These are phyloP conservation scores for Piedraia hortae DNA, from an alignment of 2,329 filamentous ascomycete genomes.

Conservation along the genomic window DNA sequence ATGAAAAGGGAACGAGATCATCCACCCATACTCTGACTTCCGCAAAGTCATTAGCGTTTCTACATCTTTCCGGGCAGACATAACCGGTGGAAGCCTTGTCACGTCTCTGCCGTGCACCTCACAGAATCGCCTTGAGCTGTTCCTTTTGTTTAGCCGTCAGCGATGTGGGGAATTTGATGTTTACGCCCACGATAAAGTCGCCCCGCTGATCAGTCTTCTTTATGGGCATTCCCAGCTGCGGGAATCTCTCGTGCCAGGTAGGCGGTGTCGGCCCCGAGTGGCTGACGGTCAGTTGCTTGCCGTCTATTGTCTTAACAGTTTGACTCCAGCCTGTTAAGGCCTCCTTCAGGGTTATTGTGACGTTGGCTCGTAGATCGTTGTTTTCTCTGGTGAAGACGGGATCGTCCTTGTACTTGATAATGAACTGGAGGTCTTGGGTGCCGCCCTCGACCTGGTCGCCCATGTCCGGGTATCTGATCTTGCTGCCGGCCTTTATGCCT, in stretches of 20 bases:
- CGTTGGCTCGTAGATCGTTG: constrained; percentile 53
- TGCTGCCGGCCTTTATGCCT: constrained; percentile 84
- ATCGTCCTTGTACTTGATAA: constrained; percentile 84
- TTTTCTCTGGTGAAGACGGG: constrained; percentile 62
- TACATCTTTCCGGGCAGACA: no score
- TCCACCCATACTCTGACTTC: no score
- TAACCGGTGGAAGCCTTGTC: no score
- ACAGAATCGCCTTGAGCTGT: constrained; percentile 52
- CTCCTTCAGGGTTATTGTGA: constrained; percentile 75
- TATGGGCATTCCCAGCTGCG: constrained; percentile 75
- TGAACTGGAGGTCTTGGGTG: constrained; percentile 82
- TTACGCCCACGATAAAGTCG: constrained; percentile 69
- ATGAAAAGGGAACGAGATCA: no score
- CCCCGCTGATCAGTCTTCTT: constrained; percentile 71
- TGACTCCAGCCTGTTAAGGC: constrained; percentile 80
- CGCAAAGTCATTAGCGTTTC: no score
- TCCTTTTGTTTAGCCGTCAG: constrained; percentile 57
- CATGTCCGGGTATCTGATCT: constrained; percentile 96
- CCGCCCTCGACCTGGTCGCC: constrained; percentile 93
- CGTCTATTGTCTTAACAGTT: constrained; percentile 82
- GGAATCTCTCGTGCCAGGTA: constrained; percentile 55
- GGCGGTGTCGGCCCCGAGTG: constrained; percentile 68
- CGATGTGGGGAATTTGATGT: constrained; percentile 68
- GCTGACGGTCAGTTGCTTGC: constrained; percentile 53
- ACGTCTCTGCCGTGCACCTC: no score